phyloP scores from a whole-genome alignment of 257 asterid genomes.

The Prunella vulgaris region DNA sequence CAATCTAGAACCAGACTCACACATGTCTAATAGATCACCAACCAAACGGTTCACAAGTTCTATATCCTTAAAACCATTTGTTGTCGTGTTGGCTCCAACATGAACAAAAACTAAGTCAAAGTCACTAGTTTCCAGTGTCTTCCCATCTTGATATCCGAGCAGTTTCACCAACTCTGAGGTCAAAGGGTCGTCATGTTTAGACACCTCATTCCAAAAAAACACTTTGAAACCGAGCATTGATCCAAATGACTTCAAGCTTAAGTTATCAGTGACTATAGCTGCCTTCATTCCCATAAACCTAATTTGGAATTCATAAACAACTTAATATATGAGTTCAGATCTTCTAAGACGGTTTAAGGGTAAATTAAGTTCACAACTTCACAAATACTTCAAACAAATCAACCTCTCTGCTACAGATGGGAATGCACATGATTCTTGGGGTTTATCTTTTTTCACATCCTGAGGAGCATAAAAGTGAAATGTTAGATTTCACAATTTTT shows the following conservation, averaged over 20 bases:
- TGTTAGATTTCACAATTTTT: conserved; percentile 17
- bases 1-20: conserved; percentile 54
- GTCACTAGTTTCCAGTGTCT: conserved; percentile 32
- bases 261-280: conserved; percentile 51
- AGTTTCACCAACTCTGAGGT: conserved; percentile 40
- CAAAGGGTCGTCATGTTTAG: conserved; percentile 12
- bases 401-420: conserved; percentile 68
- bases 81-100: conserved; percentile 45
- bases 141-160: conserved; percentile 77
- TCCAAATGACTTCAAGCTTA: conserved; percentile 46
- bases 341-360: background rate
- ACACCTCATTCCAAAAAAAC: conserved; percentile 38
- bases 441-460: conserved; percentile 31
- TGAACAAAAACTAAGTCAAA: conserved; percentile 70
- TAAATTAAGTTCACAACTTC: background rate
- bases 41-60: conserved; percentile 54
- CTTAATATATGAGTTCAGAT: background rate
- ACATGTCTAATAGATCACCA: conserved; percentile 39
- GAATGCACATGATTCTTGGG: conserved; percentile 25
- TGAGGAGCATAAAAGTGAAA: conserved; percentile 18
- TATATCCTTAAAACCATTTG: conserved; percentile 31
- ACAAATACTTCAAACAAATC: background rate
- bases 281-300: conserved; percentile 95
- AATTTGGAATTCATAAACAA: conserved; percentile 18
- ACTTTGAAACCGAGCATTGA: conserved; percentile 46